Percentiles rank a stretch among this genome's conserved stretches.
Evolutionary conservation across 768 basidiomycete species (phyloP).

Genomic region (Hirschioporus abietinus): DNA sequence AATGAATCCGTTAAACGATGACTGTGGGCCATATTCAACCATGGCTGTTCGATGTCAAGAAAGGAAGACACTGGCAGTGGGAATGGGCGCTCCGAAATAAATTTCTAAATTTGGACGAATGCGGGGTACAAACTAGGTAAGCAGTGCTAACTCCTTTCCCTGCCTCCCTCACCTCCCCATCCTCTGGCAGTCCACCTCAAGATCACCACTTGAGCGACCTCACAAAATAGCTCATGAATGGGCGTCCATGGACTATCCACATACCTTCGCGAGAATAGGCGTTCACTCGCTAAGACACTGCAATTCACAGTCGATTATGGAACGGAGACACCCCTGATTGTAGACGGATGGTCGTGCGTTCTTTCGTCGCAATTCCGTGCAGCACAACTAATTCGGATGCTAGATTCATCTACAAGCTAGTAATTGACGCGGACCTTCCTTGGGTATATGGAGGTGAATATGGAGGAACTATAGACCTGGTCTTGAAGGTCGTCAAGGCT

Average conservation of each 20-base stretch:
- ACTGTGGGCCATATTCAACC: no score
- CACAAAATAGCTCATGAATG: slow-evolving; percentile 24
- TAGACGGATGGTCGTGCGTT: slow-evolving; percentile 88
- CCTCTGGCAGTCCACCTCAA: slow-evolving; percentile 17
- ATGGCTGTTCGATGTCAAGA: no score
- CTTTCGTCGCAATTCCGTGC: slow-evolving; percentile 10
- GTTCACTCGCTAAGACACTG: slow-evolving; percentile 31
- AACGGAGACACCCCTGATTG: slow-evolving; percentile 45
- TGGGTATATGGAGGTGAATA: slow-evolving; percentile 91
- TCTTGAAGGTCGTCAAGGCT: slow-evolving; percentile 48
- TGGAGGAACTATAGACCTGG: slow-evolving; percentile 42
- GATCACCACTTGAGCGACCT: not conserved
- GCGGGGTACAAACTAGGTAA: no score
- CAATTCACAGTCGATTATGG: slow-evolving; percentile 20
- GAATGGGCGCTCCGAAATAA: no score
- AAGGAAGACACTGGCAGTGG: no score
- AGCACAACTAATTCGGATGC: slow-evolving; percentile 12
- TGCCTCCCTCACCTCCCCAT: slow-evolving; percentile 10
- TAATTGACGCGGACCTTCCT: slow-evolving; percentile 54
- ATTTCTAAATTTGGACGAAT: no score
- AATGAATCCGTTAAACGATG: no score
- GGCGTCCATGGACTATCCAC: slow-evolving; percentile 50
- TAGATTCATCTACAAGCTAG: slow-evolving; percentile 73
- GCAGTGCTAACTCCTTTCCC: slow-evolving; percentile 4
- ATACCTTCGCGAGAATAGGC: slow-evolving; percentile 42